Evolutionary conservation across 495 filamentous ascomycete genomes (phyloP), one percentile per base, ranked within the genome.

Genomic region (Penicillium fimorum): DNA sequence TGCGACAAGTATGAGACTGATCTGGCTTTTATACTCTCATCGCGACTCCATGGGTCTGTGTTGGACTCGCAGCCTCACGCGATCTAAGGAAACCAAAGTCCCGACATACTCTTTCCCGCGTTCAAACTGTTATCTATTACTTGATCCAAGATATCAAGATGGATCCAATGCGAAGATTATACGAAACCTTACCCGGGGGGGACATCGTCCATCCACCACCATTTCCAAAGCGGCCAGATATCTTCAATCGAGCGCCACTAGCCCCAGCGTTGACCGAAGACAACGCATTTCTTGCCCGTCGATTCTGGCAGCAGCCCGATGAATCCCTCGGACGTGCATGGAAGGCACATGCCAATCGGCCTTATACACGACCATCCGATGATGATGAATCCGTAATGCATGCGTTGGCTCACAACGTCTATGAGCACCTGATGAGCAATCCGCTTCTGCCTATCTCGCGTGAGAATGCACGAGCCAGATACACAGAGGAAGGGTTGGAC

Each of bases 301-400:
- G 55, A 11, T 49, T 65, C 2, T 73, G 70, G 70, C 41, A 27
- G 10, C 37, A 56, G 7, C 64, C 65, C 0, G 63, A 72, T 25
- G 10, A 54, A 12, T n/a, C 29, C 15, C 50, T 71, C 0, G 59
- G 55, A 9, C 12, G 51, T 13, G 57, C 43, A 9, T 58, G 61
- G 58, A 47, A 17, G 9, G 8, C 24, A 27, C 38, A 53, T 17
- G 17, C 40, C 2, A 17, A 50, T 17, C 59, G 57, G 10, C 58
- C 50, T 1, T 62, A 47, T 37, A 20, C 55, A 5, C 45, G 53
- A 20, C 40, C 45, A 17, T 11, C 38, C 8, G 44, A 41, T 2
- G 56, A 65, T 7, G 20, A 18, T 4, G 22, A 17, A 47, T 12
- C 29, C 0, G 37, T 55, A 8, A 29, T 48, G 18, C 50, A 66